A percentile compares a stretch with the other conserved stretches of the same genome.
Evolutionary conservation across 2,329 filamentous ascomycete species (phyloP).

Genomic region (Aspergillus puulaauensis): DNA sequence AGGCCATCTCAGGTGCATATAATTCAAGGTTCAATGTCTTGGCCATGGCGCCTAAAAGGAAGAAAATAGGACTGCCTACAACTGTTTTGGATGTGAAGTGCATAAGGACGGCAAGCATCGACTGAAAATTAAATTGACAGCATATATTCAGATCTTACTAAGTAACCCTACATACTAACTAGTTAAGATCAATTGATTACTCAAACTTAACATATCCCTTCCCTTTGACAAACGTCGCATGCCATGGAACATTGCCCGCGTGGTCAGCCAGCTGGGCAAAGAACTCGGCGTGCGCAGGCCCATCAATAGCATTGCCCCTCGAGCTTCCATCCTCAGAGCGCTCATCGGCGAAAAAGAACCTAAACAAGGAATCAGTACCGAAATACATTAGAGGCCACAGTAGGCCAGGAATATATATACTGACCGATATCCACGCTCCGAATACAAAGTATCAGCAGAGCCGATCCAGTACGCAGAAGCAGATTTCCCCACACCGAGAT

Average conservation of each 20-base stretch:
- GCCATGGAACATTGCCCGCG: background rate
- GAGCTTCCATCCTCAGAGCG: background rate
- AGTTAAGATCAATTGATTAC: too few species aligned
- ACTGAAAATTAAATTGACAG: too few species aligned
- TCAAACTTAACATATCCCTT: background rate
- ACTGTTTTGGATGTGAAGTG: too few species aligned
- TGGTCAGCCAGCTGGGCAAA: background rate
- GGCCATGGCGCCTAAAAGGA: too few species aligned
- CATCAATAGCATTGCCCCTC: background rate
- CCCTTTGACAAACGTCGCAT: constrained; percentile 2
- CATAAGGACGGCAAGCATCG: too few species aligned
- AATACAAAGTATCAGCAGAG: background rate
- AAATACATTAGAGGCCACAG: background rate
- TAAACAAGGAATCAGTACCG: background rate
- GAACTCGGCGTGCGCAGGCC: background rate
- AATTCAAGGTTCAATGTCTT: too few species aligned
- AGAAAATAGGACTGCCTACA: too few species aligned
- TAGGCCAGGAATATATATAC: background rate
- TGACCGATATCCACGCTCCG: background rate
- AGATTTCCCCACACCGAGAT: background rate
- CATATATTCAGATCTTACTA: too few species aligned
- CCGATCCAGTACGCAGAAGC: background rate
- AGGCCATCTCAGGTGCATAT: too few species aligned
- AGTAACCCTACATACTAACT: too few species aligned
- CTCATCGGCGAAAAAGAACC: background rate